Percentiles rank a stretch among this genome's conserved stretches.
phyloP scores from a whole-genome alignment of 2,329 filamentous ascomycete species.

The Phialemonium atrogriseum region DNA sequence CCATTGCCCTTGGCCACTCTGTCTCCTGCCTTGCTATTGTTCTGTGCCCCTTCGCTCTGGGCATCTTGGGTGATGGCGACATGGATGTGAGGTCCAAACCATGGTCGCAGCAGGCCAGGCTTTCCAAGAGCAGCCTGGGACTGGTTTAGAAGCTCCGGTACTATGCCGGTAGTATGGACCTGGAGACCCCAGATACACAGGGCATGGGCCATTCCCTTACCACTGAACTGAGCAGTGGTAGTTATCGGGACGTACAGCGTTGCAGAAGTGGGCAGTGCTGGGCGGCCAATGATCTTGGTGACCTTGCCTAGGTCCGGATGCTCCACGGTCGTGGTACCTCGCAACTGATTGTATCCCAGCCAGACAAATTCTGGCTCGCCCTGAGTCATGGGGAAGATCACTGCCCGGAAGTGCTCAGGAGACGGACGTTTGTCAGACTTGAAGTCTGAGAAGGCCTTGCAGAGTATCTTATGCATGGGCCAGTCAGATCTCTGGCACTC shows the following conservation, averaged over 20 bases:
- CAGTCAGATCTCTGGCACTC: slow-evolving; percentile 7
- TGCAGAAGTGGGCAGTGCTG: neutral
- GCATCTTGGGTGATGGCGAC: neutral
- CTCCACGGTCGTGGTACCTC: neutral
- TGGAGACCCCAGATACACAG: neutral
- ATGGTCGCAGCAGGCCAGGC: neutral
- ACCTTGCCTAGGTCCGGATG: neutral
- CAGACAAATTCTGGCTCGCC: slow-evolving; percentile 5
- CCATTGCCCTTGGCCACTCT: no score
- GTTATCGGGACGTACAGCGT: neutral
- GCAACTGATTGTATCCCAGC: neutral
- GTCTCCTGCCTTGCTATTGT: neutral
- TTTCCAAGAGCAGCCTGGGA: neutral
- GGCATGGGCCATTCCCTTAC: neutral
- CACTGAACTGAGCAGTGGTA: neutral
- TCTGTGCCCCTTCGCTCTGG: neutral
- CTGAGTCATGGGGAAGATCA: slow-evolving; percentile 5
- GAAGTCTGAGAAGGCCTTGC: slow-evolving; percentile 3
- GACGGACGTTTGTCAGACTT: slow-evolving; percentile 4
- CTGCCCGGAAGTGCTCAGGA: slow-evolving; percentile 2
- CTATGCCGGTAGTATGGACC: neutral
- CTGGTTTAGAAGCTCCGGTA: neutral
- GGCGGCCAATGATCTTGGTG: neutral
- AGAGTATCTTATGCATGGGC: slow-evolving; percentile 9
- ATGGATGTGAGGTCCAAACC: neutral